Evolutionary conservation across 202 grass and related monocot genomes (phyloP).

Genomic region (Bolboschoenoplectus hybrid): DNA sequence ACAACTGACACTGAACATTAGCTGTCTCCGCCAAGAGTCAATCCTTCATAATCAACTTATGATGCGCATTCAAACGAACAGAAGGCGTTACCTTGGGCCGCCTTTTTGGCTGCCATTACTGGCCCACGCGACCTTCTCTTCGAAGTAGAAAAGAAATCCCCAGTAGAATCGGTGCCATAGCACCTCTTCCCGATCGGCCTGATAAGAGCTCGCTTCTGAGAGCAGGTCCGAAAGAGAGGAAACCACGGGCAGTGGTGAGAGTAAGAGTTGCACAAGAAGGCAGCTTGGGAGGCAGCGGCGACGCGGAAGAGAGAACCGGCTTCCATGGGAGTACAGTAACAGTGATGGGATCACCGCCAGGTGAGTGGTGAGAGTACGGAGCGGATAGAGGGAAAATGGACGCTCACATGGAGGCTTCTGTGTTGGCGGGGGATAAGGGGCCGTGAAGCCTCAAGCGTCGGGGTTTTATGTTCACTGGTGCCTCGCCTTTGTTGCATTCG

Average conservation of each 20-base stretch:
- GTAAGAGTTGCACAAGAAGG: neutral
- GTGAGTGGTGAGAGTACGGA: slow-evolving; percentile 7
- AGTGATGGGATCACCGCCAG: neutral
- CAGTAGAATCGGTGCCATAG: slow-evolving; percentile 42
- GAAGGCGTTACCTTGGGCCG: slow-evolving; percentile 55
- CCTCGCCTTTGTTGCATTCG: neutral
- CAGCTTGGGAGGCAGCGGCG: neutral
- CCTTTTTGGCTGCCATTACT: slow-evolving; percentile 91
- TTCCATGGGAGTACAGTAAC: slow-evolving; percentile 14
- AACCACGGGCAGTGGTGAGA: neutral
- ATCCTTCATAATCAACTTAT: slow-evolving; percentile 25
- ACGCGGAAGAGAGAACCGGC: slow-evolving; percentile 32
- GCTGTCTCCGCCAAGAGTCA: slow-evolving; percentile 2
- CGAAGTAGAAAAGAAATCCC: slow-evolving; percentile 44
- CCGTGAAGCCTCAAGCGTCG: neutral
- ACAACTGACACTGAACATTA: neutral
- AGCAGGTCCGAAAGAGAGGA: slow-evolving; percentile 51
- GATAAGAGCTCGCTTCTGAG: slow-evolving; percentile 51
- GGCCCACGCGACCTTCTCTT: slow-evolving; percentile 80
- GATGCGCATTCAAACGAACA: neutral
- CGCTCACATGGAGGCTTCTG: slow-evolving; percentile 10
- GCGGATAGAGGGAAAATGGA: slow-evolving; percentile 2
- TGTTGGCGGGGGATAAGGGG: slow-evolving; percentile 37
- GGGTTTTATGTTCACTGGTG: slow-evolving; percentile 20
- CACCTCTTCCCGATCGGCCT: slow-evolving; percentile 48